Percentiles rank a stretch among this genome's conserved stretches.
Conservation (phyloP, 139 green algal species). For the Tetradesmus obliquus region DNA sequence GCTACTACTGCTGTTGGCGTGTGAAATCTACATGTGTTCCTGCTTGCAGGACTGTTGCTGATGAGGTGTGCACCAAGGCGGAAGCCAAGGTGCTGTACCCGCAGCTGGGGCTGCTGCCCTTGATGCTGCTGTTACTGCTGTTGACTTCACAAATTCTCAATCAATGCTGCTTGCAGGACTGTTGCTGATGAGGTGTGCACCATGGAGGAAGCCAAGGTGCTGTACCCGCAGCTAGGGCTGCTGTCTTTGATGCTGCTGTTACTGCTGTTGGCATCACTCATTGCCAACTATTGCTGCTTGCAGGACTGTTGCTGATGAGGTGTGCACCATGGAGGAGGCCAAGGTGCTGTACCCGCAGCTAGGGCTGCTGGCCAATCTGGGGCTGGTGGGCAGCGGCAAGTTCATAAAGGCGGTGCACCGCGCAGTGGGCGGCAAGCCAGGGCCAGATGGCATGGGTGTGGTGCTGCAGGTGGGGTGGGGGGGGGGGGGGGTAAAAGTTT, state of each 20-base stretch:
- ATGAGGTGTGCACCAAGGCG: slow-evolving; percentile 52
- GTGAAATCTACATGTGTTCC: no score
- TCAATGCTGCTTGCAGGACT: slow-evolving; percentile 2
- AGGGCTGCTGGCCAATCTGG: slow-evolving; percentile 55
- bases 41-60: slow-evolving; percentile 45
- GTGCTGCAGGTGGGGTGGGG: not conserved
- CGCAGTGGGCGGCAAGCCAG: not conserved
- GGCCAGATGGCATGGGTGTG: not conserved
- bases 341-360: slow-evolving; percentile 48
- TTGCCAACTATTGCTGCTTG: not conserved
- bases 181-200: slow-evolving; percentile 54
- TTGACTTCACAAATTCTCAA: no score
- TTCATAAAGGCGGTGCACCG: slow-evolving; percentile 29
- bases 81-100: slow-evolving; percentile 52
- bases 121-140: not conserved
- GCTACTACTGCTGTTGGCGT: not conserved
- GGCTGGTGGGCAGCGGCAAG: slow-evolving; percentile 43
- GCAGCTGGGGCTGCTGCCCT: not conserved
- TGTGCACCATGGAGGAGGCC: slow-evolving; percentile 52
- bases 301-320: slow-evolving; percentile 52
- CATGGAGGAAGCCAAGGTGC: slow-evolving; percentile 41
- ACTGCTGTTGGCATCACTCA: not conserved
- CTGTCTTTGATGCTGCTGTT: not conserved
- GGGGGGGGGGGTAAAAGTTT: no score
- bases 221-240: slow-evolving; percentile 53